Percentiles rank a stretch among this genome's conserved stretches.
Evolutionary conservation across 225 moss, liverwort and hornwort genomes (phyloP).

Genomic region (Thuidium tamariscinum): DNA sequence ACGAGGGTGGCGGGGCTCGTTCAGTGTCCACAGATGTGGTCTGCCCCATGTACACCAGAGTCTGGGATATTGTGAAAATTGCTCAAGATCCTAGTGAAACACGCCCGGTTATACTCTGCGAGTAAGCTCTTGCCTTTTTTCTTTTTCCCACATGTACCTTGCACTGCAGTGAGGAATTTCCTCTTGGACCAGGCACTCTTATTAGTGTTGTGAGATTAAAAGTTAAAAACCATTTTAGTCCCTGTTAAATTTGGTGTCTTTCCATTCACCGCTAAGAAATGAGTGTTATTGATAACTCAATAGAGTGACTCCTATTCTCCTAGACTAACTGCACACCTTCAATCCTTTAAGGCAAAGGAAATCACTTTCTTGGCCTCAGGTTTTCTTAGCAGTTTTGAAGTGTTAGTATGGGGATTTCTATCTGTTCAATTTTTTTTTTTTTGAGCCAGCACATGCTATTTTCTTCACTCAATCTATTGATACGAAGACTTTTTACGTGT

Average conservation of each 20-base stretch:
- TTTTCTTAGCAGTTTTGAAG: not conserved
- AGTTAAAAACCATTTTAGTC: not conserved
- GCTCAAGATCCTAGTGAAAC: conserved; percentile 61
- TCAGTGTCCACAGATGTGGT: conserved; percentile 89
- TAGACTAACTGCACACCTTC: not conserved
- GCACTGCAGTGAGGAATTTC: not conserved
- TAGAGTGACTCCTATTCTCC: not conserved
- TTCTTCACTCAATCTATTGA: not conserved
- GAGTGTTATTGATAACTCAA: not conserved
- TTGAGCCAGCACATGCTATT: not conserved
- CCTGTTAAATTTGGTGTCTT: not conserved
- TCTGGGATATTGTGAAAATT: conserved; percentile 85
- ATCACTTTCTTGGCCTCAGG: not conserved
- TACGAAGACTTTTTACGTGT: not conserved
- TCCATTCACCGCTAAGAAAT: not conserved
- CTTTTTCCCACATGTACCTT: not conserved
- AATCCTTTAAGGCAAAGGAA: not conserved
- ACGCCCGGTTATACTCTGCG: conserved; percentile 95
- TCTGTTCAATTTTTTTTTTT: not conserved
- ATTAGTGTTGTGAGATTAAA: not conserved
- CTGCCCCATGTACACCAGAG: conserved; percentile 96
- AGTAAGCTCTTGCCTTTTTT: conserved; percentile 33
- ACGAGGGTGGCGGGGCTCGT: conserved; percentile 91
- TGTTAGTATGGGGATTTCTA: not conserved
- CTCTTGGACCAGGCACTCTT: not conserved